phyloP scores from a whole-genome alignment of 352 stramenopile genomes.

The Phytophthora rubi region DNA sequence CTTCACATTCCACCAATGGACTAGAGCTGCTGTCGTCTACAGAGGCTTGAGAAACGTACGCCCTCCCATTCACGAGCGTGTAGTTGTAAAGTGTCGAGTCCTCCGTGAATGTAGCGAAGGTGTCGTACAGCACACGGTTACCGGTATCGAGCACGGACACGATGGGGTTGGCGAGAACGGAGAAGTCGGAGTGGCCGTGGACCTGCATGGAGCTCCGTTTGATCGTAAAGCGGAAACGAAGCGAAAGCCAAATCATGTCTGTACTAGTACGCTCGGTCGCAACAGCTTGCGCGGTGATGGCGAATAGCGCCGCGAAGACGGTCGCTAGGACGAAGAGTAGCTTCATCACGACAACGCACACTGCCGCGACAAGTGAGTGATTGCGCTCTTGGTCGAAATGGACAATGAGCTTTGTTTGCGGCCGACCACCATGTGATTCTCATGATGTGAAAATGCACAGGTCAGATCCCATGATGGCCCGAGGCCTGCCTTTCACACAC shows the following conservation, averaged over 20 bases:
- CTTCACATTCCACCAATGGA: constrained; percentile 15
- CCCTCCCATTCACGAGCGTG: constrained; percentile 30
- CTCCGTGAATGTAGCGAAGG: constrained; percentile 29
- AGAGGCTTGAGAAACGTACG: constrained; percentile 25
- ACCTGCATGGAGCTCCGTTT: constrained; percentile 41
- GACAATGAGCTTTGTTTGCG: constrained; percentile 4
- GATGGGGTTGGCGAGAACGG: constrained; percentile 35
- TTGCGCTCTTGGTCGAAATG: constrained; percentile 15
- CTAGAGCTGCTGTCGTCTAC: not conserved
- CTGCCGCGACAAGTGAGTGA: not conserved
- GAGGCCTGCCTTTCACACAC: constrained; percentile 16
- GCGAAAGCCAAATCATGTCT: constrained; percentile 18
- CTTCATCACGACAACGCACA: not conserved
- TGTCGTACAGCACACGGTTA: constrained; percentile 33
- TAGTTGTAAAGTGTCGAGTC: constrained; percentile 32
- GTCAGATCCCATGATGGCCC: constrained; percentile 26
- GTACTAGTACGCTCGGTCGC: not conserved
- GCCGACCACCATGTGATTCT: not conserved
- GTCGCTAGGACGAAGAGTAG: constrained; percentile 2
- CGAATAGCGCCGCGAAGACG: not conserved
- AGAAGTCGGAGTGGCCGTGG: constrained; percentile 36
- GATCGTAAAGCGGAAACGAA: constrained; percentile 41
- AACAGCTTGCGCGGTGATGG: not conserved
- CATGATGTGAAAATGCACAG: not conserved
- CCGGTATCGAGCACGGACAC: constrained; percentile 12